A percentile compares a stretch with the other conserved stretches of the same genome.
These are phyloP conservation scores for Aspergillus floridensis DNA, from an alignment of 2,329 filamentous ascomycete species.

Conservation along the genomic window DNA sequence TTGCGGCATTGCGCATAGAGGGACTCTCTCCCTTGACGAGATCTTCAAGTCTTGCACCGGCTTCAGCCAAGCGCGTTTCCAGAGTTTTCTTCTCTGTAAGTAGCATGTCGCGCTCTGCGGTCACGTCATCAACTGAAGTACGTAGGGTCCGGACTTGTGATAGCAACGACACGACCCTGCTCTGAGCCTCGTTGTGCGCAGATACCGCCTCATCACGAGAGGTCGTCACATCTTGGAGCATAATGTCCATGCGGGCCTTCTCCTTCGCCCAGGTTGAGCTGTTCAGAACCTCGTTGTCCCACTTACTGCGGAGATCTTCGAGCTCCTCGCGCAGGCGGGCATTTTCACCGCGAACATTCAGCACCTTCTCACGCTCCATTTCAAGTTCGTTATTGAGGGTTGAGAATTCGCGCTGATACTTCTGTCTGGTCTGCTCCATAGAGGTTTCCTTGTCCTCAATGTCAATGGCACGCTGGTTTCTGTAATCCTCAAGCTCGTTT, in stretches of 20 bases:
- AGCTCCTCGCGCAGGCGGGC: slow-evolving; percentile 89
- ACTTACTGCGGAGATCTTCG: slow-evolving; percentile 90
- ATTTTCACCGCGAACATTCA: slow-evolving; percentile 82
- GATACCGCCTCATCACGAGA: slow-evolving; percentile 92
- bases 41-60: slow-evolving; percentile 83
- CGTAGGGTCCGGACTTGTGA: slow-evolving; percentile 85
- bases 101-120: slow-evolving; percentile 79
- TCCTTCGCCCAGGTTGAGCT: slow-evolving; percentile 98
- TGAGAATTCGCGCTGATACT: slow-evolving; percentile 92
- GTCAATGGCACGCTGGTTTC: slow-evolving; percentile 90
- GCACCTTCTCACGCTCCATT: slow-evolving; percentile 82
- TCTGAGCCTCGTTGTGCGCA: slow-evolving; percentile 91
- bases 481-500: slow-evolving; percentile 96
- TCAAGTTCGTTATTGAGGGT: slow-evolving; percentile 89
- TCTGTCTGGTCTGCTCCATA: slow-evolving; percentile 95
- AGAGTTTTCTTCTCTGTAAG: slow-evolving; percentile 86
- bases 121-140: slow-evolving; percentile 78
- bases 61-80: slow-evolving; percentile 80
- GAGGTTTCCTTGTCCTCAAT: slow-evolving; percentile 95
- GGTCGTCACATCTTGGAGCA: slow-evolving; percentile 79
- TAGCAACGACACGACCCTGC: slow-evolving; percentile 84
- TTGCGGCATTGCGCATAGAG: slow-evolving; percentile 83
- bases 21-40: slow-evolving; percentile 81
- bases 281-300: slow-evolving; percentile 97
- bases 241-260: slow-evolving; percentile 86